phyloP scores from a whole-genome alignment of 2,329 filamentous ascomycete genomes.

The Amauroascus verrucosus region DNA sequence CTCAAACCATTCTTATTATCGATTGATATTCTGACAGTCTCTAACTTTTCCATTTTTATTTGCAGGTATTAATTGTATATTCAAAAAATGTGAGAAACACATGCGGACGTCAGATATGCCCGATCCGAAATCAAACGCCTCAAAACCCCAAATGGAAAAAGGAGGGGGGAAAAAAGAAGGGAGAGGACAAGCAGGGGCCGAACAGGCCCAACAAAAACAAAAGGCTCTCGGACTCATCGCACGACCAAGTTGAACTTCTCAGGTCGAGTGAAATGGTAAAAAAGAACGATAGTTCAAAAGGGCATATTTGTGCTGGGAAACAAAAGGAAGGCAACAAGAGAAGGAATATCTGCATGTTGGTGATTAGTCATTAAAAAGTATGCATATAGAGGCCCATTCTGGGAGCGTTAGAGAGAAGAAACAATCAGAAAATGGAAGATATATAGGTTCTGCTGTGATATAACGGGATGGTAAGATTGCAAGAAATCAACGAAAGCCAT shows the following conservation, averaged over 20 bases:
- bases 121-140: not conserved
- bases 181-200: not conserved
- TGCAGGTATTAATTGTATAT: not conserved
- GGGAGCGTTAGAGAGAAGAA: not conserved
- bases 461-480: not conserved
- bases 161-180: too few species aligned
- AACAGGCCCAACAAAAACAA: not conserved
- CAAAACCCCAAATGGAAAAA: not conserved
- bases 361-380: not conserved
- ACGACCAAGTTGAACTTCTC: not conserved
- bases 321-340: not conserved
- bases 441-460: not conserved
- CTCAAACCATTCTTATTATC: not conserved
- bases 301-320: not conserved
- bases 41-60: constrained; percentile 2
- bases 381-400: not conserved
- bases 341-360: not conserved
- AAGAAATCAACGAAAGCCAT: not conserved
- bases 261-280: not conserved
- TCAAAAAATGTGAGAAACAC: not conserved
- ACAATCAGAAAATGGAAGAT: not conserved
- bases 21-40: not conserved
- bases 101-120: not conserved
- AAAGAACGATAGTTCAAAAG: not conserved
- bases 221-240: not conserved